Evolutionary conservation across 352 stramenopile species (phyloP).

Genomic region (Globisporangium yorkense): DNA sequence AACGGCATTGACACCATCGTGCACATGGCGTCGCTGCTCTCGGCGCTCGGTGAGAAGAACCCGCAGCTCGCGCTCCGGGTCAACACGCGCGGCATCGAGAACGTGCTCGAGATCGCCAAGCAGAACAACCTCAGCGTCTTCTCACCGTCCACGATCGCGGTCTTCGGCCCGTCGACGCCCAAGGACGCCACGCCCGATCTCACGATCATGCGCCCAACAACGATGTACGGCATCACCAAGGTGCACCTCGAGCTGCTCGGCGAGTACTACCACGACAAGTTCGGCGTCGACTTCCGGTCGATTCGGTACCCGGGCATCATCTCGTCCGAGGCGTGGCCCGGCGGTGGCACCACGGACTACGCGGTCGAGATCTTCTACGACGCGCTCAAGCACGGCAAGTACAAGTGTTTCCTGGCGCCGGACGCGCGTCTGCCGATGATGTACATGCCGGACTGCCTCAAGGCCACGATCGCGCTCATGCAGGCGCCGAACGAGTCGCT

Average conservation of each 20-base stretch:
- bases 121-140: slow-evolving; percentile 88
- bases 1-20: slow-evolving; percentile 87
- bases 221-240: slow-evolving; percentile 92
- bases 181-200: slow-evolving; percentile 82
- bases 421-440: slow-evolving; percentile 90
- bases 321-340: slow-evolving; percentile 80
- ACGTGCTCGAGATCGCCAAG: slow-evolving; percentile 87
- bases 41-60: slow-evolving; percentile 88
- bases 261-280: slow-evolving; percentile 91
- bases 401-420: slow-evolving; percentile 83
- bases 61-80: slow-evolving; percentile 83
- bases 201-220: slow-evolving; percentile 90
- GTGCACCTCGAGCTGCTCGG: slow-evolving; percentile 87
- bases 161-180: slow-evolving; percentile 86
- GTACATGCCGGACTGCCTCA: slow-evolving; percentile 93
- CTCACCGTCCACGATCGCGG: slow-evolving; percentile 87
- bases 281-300: slow-evolving; percentile 89
- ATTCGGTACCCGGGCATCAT: slow-evolving; percentile 90
- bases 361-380: slow-evolving; percentile 93
- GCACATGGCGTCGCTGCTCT: slow-evolving; percentile 89
- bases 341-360: slow-evolving; percentile 87
- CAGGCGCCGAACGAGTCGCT: slow-evolving; percentile 62
- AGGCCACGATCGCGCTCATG: slow-evolving; percentile 79
- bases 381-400: slow-evolving; percentile 80
- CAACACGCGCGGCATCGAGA: slow-evolving; percentile 87